Conservation (phyloP, 2,329 filamentous ascomycete species). For the Cladosporium sp. region DNA sequence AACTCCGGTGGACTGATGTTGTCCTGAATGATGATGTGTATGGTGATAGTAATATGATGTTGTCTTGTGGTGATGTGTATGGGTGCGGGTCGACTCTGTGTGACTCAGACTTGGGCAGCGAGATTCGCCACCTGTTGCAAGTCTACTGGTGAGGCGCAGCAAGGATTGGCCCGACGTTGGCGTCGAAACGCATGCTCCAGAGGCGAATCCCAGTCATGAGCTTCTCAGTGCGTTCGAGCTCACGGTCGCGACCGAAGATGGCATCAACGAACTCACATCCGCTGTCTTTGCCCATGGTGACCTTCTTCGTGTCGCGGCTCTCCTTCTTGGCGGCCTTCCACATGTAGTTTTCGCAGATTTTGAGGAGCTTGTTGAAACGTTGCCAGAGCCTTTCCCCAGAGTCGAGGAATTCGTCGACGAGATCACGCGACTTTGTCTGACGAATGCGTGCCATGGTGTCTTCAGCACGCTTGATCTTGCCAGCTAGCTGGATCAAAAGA, state of each 20-base stretch:
- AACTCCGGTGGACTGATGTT: slow-evolving; percentile 18
- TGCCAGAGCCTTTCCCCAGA: slow-evolving; percentile 84
- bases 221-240: slow-evolving; percentile 86
- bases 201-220: slow-evolving; percentile 86
- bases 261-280: slow-evolving; percentile 95
- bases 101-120: slow-evolving; percentile 18
- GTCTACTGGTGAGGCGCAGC: slow-evolving; percentile 17
- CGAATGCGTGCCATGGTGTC: slow-evolving; percentile 74
- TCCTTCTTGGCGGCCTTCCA: slow-evolving; percentile 80
- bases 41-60: slow-evolving; percentile 11
- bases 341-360: slow-evolving; percentile 93
- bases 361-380: slow-evolving; percentile 82
- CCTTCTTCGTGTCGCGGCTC: slow-evolving; percentile 60
- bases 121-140: slow-evolving; percentile 12
- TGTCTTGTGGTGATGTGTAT: slow-evolving; percentile 10
- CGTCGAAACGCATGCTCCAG: slow-evolving; percentile 93
- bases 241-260: slow-evolving; percentile 88
- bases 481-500: slow-evolving; percentile 86
- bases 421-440: slow-evolving; percentile 70
- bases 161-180: slow-evolving; percentile 91
- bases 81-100: background rate
- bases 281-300: slow-evolving; percentile 84
- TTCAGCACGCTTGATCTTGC: slow-evolving; percentile 89
- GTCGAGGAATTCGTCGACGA: slow-evolving; percentile 87
- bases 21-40: slow-evolving; percentile 8